A percentile compares a stretch with the other conserved stretches of the same genome.
Conservation (phyloP, 441 rosid species). For the Erodium chrysanthum region DNA sequence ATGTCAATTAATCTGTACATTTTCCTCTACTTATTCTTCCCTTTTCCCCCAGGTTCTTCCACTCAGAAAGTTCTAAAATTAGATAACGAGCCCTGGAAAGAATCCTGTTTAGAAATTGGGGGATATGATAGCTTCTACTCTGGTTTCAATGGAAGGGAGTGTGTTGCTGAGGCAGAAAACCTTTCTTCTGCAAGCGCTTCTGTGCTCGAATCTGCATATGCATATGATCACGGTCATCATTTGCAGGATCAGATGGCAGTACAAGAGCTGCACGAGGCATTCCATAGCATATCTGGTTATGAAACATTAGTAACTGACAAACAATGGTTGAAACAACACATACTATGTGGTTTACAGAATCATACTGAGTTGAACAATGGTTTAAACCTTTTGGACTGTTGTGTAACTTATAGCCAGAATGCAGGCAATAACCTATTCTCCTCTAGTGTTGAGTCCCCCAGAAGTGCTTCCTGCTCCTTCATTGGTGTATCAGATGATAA, state of each 20-base stretch:
- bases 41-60: neutral
- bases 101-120: neutral
- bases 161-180: neutral
- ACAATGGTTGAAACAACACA: constrained; percentile 4
- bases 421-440: neutral
- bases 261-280: neutral
- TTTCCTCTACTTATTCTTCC: neutral
- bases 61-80: neutral
- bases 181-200: constrained; percentile 3
- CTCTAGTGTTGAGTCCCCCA: neutral
- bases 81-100: neutral
- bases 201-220: neutral
- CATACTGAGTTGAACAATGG: neutral
- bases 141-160: neutral
- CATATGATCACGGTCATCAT: neutral
- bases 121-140: neutral
- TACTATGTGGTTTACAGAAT: constrained; percentile 1
- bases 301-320: constrained; percentile 7
- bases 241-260: neutral
- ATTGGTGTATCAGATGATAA: neutral
- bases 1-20: neutral
- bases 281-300: neutral
- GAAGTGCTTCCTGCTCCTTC: constrained; percentile 4
- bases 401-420: neutral
- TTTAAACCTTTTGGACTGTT: neutral